phyloP scores from a whole-genome alignment of 2,329 filamentous ascomycete species.

The Sphaerulina populicola region DNA sequence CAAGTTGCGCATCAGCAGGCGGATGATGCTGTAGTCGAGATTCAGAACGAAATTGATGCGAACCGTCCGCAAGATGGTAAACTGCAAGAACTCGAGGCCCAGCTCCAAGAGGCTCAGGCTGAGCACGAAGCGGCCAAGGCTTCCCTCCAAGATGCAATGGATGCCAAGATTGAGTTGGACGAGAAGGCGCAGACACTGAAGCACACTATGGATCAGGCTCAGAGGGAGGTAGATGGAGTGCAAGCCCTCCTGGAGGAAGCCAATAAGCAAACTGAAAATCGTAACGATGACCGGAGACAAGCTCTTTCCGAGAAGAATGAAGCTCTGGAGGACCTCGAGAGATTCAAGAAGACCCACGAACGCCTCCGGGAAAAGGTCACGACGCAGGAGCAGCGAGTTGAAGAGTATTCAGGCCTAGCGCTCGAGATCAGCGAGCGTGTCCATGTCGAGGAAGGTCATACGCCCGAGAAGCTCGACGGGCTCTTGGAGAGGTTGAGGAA shows the following conservation, averaged over 20 bases:
- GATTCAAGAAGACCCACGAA: constrained; percentile 28
- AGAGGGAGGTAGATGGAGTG: constrained; percentile 23
- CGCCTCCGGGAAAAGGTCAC: constrained; percentile 27
- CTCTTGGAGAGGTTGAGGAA: constrained; percentile 28
- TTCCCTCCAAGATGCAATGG: constrained; percentile 44
- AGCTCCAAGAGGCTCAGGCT: constrained; percentile 51
- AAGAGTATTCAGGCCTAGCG: constrained; percentile 11
- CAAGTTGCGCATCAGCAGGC: constrained; percentile 51
- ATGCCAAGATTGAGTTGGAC: constrained; percentile 40
- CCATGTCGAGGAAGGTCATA: constrained; percentile 4
- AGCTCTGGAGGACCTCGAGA: constrained; percentile 32
- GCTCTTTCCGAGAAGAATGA: constrained; percentile 39
- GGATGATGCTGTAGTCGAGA: constrained; percentile 54
- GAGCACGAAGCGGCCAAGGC: constrained; percentile 38
- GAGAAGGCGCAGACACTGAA: constrained; percentile 30
- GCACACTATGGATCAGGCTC: constrained; percentile 27
- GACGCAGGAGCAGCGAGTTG: constrained; percentile 27
- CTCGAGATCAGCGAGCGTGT: background rate
- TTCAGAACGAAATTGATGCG: constrained; percentile 57
- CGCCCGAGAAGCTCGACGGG: constrained; percentile 29
- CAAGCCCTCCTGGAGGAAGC: constrained; percentile 28
- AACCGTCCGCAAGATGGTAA: constrained; percentile 54
- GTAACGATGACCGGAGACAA: constrained; percentile 30
- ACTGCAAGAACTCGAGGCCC: constrained; percentile 37
- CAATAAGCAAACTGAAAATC: constrained; percentile 26